phyloP scores from a whole-genome alignment of 108 stramenopile species.

The Craspedostauros australis region DNA sequence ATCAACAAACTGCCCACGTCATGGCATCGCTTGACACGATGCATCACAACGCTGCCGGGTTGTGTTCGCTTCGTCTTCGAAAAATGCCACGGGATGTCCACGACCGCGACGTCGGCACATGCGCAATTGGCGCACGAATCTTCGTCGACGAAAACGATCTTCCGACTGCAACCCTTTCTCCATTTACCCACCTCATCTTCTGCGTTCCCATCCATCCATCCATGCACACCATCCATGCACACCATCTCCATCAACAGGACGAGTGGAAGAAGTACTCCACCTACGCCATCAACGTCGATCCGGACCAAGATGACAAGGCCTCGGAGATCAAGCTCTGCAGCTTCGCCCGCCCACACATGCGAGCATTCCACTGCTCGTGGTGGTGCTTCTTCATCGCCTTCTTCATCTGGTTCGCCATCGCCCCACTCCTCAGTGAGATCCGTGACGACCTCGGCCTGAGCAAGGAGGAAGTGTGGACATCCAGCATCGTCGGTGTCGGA shows the following conservation, averaged over 20 bases:
- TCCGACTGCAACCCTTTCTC: no score
- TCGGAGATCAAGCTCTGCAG: conserved; percentile 57
- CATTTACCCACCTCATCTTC: no score
- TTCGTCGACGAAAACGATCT: no score
- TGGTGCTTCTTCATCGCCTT: conserved; percentile 79
- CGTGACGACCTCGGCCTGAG: conserved; percentile 42
- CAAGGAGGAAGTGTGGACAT: conserved; percentile 77
- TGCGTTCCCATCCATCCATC: no score
- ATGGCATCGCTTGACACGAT: no score
- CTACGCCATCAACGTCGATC: conserved; percentile 62
- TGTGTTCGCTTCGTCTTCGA: no score
- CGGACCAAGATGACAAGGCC: conserved; percentile 69
- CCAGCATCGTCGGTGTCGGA: conserved; percentile 63
- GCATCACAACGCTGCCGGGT: no score
- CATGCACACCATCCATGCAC: no score
- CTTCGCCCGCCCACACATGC: conserved; percentile 66
- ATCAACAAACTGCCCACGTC: no score
- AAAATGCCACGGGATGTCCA: no score
- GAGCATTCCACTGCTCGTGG: conserved; percentile 75
- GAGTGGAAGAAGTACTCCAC: conserved; percentile 53
- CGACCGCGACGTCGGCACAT: no score
- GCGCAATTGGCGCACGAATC: no score
- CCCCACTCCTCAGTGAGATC: conserved; percentile 79
- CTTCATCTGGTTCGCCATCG: conserved; percentile 88
- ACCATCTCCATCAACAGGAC: conserved; percentile 11